Conservation (phyloP, 108 stramenopile species). For the Nitzschia inconspicua region DNA sequence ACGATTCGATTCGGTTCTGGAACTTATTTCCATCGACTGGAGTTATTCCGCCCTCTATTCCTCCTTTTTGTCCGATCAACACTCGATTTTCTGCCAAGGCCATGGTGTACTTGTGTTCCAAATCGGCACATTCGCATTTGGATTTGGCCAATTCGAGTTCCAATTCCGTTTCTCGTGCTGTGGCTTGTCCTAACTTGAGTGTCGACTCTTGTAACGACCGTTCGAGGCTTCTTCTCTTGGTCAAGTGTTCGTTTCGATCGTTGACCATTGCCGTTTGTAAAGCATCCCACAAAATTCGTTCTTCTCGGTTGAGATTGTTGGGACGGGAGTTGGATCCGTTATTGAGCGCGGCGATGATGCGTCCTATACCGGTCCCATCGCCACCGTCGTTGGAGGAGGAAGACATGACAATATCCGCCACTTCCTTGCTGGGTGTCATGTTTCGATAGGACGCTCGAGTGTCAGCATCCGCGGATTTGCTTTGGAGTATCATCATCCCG, state of each 20-base stretch:
- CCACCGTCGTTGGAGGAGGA: not conserved
- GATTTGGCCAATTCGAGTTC: conserved; percentile 14
- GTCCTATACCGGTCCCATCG: not conserved
- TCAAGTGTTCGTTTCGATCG: conserved; percentile 4
- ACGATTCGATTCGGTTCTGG: conserved; percentile 4
- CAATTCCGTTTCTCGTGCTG: conserved; percentile 10
- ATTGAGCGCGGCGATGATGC: conserved; percentile 18
- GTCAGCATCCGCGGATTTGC: not conserved
- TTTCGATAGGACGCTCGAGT: not conserved
- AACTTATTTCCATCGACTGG: not conserved
- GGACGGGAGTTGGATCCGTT: conserved; percentile 8
- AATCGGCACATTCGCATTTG: not conserved
- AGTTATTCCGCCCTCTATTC: too few species aligned
- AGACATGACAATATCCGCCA: not conserved
- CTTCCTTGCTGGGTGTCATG: not conserved
- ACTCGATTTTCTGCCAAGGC: not conserved
- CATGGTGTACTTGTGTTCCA: conserved; percentile 7
- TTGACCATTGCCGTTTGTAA: conserved; percentile 27
- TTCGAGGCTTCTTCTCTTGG: conserved; percentile 6
- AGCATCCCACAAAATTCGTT: conserved; percentile 36
- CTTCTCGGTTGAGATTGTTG: conserved; percentile 24
- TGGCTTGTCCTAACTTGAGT: not conserved
- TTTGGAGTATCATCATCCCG: not conserved
- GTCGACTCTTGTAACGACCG: conserved; percentile 7
- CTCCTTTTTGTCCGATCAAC: not conserved